These are phyloP conservation scores for Clarkia xantiana DNA, from an alignment of 345 rosid species.

Conservation along the genomic window DNA sequence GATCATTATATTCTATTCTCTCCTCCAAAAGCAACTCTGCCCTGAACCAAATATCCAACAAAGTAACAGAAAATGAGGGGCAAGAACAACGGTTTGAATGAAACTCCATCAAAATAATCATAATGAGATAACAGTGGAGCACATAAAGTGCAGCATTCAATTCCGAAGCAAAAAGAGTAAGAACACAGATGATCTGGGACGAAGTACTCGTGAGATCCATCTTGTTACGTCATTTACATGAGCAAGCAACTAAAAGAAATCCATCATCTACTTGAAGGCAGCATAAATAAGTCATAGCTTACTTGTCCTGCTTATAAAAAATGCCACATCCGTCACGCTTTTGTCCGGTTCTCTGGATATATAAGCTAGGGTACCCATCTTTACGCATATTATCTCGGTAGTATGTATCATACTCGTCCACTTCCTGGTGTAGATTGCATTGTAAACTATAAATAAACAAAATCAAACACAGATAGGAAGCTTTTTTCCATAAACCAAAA, in stretches of 20 bases:
- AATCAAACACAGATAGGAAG: not conserved
- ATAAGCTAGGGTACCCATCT: slow-evolving; percentile 55
- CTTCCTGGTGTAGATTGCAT: slow-evolving; percentile 42
- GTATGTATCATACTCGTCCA: slow-evolving; percentile 71
- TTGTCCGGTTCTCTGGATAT: slow-evolving; percentile 71
- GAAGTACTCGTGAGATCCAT: too few species aligned
- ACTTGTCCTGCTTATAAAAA: slow-evolving; percentile 64
- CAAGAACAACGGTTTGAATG: not conserved
- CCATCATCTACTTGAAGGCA: too few species aligned
- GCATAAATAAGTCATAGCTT: slow-evolving; percentile 1
- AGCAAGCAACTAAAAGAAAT: not conserved
- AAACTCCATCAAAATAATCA: too few species aligned
- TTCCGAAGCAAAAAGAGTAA: too few species aligned
- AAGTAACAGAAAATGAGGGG: not conserved
- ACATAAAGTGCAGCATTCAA: too few species aligned
- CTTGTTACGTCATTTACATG: not conserved
- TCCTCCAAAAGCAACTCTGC: slow-evolving; percentile 68
- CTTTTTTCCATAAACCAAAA: not conserved
- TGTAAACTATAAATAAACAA: slow-evolving; percentile 5
- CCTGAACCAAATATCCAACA: slow-evolving; percentile 27
- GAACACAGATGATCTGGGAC: too few species aligned
- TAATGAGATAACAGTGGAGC: too few species aligned
- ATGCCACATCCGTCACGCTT: slow-evolving; percentile 92
- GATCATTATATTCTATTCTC: slow-evolving; percentile 82
- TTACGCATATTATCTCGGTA: slow-evolving; percentile 52